A percentile compares a stretch with the other conserved stretches of the same genome.
These are phyloP conservation scores for Rhododendron ovatum DNA, from an alignment of 148 eudicot species.

Conservation along the genomic window DNA sequence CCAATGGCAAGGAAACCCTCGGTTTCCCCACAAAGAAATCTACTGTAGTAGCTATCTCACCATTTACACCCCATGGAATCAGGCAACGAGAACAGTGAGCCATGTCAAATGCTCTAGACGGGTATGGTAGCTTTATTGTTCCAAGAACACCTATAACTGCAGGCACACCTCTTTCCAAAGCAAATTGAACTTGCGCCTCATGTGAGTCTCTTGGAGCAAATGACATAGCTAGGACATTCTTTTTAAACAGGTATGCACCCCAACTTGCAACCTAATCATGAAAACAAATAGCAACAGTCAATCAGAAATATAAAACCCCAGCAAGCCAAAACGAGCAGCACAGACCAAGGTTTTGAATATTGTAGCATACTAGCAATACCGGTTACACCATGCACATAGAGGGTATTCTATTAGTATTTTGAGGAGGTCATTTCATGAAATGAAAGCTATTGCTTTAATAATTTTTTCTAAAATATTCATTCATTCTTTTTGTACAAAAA, in stretches of 20 bases:
- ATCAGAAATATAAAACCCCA: background rate
- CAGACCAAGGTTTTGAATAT: background rate
- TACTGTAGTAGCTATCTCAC: conserved; percentile 17
- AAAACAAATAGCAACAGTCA: background rate
- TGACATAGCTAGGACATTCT: conserved; percentile 54
- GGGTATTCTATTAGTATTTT: background rate
- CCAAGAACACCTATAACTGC: conserved; percentile 56
- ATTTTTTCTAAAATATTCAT: background rate
- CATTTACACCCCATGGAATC: conserved; percentile 56
- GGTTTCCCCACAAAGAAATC: background rate
- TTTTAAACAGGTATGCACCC: conserved; percentile 57
- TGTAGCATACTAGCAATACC: background rate
- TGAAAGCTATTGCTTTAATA: background rate
- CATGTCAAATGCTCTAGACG: conserved; percentile 58
- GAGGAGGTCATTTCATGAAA: background rate
- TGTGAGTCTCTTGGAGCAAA: conserved; percentile 62
- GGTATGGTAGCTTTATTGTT: conserved; percentile 47
- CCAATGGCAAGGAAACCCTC: background rate
- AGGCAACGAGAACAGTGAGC: conserved; percentile 63
- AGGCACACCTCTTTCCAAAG: conserved; percentile 58
- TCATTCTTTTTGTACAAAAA: background rate
- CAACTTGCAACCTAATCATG: conserved; percentile 52
- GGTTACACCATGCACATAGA: background rate
- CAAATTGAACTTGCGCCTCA: conserved; percentile 59
- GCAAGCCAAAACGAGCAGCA: background rate